Percentiles rank a stretch among this genome's conserved stretches.
phyloP scores from a whole-genome alignment of 2,329 filamentous ascomycete genomes.

The Fusarium longipes region DNA sequence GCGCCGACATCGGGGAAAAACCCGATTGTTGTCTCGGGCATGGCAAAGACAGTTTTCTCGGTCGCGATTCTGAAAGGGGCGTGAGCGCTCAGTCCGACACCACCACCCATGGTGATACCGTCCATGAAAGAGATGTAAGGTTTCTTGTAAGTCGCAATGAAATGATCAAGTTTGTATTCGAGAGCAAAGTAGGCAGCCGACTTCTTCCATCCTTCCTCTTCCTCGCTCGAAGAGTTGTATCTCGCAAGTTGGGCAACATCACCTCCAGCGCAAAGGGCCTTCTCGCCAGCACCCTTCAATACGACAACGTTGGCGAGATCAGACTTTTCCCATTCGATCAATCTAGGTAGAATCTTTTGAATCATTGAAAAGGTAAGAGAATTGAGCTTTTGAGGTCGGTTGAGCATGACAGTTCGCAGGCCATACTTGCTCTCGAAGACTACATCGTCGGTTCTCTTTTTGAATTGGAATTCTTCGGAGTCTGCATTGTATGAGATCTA shows the following conservation, averaged over 20 bases:
- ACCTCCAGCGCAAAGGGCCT: slow-evolving; percentile 91
- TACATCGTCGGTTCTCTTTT: slow-evolving; percentile 81
- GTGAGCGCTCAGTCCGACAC: slow-evolving; percentile 92
- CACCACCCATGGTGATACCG: slow-evolving; percentile 97
- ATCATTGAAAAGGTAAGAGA: slow-evolving; percentile 95
- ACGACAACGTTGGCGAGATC: slow-evolving; percentile 92
- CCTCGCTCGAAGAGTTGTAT: slow-evolving; percentile 76
- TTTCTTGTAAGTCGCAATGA: slow-evolving; percentile 93
- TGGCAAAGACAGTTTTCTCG: slow-evolving; percentile 94
- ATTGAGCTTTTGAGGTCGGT: slow-evolving; percentile 91
- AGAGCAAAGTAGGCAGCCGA: slow-evolving; percentile 90
- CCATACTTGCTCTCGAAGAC: slow-evolving; percentile 91
- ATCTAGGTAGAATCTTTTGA: slow-evolving; percentile 88
- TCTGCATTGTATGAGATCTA: slow-evolving; percentile 54
- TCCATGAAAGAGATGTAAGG: slow-evolving; percentile 97
- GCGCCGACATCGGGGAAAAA: slow-evolving; percentile 99
- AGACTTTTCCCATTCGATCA: slow-evolving; percentile 95
- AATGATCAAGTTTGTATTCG: slow-evolving; percentile 96
- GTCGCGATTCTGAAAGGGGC: slow-evolving; percentile 97
- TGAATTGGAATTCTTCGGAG: slow-evolving; percentile 62
- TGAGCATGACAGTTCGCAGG: slow-evolving; percentile 91
- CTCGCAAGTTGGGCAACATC: slow-evolving; percentile 85
- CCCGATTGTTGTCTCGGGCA: slow-evolving; percentile 98
- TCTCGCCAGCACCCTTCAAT: slow-evolving; percentile 87
- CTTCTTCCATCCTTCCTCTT: slow-evolving; percentile 74